phyloP scores from a whole-genome alignment of 1,139 yeast species.

The Hemisphaericaspora lyxosophila region DNA sequence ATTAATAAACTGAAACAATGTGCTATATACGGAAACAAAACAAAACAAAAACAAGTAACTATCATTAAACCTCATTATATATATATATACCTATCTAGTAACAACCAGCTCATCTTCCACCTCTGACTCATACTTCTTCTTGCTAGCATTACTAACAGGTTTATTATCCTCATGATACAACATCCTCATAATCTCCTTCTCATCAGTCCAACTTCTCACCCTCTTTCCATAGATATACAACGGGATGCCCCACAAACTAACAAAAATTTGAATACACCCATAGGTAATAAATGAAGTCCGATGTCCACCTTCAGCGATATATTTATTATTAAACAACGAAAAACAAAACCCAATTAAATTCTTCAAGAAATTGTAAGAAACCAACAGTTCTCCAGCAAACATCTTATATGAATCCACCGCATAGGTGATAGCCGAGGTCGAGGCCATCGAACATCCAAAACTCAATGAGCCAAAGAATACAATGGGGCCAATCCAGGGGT shows the following conservation, averaged over 20 bases:
- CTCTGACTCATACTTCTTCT: neutral
- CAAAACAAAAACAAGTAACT: no score
- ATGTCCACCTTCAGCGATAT: conserved; percentile 43
- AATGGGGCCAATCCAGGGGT: conserved; percentile 61
- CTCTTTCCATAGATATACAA: conserved; percentile 57
- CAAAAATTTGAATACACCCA: conserved; percentile 51
- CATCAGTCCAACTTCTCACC: conserved; percentile 51
- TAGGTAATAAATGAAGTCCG: conserved; percentile 51
- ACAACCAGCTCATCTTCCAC: conserved; percentile 3
- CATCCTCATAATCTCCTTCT: conserved; percentile 33
- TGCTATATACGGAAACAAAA: no score
- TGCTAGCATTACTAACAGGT: conserved; percentile 11
- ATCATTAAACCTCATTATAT: no score
- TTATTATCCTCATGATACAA: conserved; percentile 31
- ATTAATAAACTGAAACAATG: no score
- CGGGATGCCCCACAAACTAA: conserved; percentile 53
- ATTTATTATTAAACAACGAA: conserved; percentile 55
- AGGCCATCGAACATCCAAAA: conserved; percentile 61
- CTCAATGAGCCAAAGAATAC: conserved; percentile 56
- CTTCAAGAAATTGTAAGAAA: conserved; percentile 54
- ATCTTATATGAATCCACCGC: conserved; percentile 58
- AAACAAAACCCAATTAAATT: conserved; percentile 57
- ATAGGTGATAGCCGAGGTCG: conserved; percentile 62
- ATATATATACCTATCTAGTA: no score
- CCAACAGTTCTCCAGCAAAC: conserved; percentile 62